Evolutionary conservation across 805 yeast genomes (phyloP).

Genomic region (Cyberlindnera euphorbiae): DNA sequence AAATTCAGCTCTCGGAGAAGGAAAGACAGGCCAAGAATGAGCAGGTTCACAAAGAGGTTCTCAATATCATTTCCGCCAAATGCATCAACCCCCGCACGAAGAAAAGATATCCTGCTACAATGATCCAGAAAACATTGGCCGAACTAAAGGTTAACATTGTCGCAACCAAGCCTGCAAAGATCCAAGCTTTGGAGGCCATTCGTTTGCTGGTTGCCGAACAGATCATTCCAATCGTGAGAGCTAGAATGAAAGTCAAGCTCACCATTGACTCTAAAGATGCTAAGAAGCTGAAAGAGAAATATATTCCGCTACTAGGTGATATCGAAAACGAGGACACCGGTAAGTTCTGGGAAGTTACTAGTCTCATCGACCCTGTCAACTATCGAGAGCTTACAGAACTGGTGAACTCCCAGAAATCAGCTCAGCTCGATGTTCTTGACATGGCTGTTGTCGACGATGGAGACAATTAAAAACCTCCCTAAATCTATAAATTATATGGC

Average conservation of each 20-base stretch:
- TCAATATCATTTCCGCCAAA: slow-evolving; percentile 79
- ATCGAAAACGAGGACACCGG: slow-evolving; percentile 41
- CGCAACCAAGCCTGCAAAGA: slow-evolving; percentile 70
- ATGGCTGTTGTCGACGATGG: slow-evolving; percentile 78
- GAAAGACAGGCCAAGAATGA: slow-evolving; percentile 74
- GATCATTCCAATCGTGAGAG: slow-evolving; percentile 88
- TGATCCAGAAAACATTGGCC: slow-evolving; percentile 81
- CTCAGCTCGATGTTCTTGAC: slow-evolving; percentile 76
- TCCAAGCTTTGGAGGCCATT: slow-evolving; percentile 90
- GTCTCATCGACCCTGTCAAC: slow-evolving; percentile 80
- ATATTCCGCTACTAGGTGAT: slow-evolving; percentile 38
- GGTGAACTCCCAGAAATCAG: slow-evolving; percentile 47
- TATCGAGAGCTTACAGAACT: slow-evolving; percentile 67
- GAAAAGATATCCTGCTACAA: slow-evolving; percentile 90
- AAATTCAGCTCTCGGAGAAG: slow-evolving; percentile 89
- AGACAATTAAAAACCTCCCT: slow-evolving; percentile 22
- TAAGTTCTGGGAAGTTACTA: slow-evolving; percentile 49
- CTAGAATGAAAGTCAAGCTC: slow-evolving; percentile 85
- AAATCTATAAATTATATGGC: not conserved
- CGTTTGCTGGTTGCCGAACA: slow-evolving; percentile 71
- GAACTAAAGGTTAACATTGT: slow-evolving; percentile 77
- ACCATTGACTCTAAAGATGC: slow-evolving; percentile 50
- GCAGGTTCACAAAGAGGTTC: slow-evolving; percentile 75
- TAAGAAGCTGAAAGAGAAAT: slow-evolving; percentile 36
- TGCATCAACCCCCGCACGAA: slow-evolving; percentile 88